Evolutionary conservation across 371 early-diverging fungal species (phyloP), one percentile per base, ranked within the genome.

Genomic region (Mucor mucedo): DNA sequence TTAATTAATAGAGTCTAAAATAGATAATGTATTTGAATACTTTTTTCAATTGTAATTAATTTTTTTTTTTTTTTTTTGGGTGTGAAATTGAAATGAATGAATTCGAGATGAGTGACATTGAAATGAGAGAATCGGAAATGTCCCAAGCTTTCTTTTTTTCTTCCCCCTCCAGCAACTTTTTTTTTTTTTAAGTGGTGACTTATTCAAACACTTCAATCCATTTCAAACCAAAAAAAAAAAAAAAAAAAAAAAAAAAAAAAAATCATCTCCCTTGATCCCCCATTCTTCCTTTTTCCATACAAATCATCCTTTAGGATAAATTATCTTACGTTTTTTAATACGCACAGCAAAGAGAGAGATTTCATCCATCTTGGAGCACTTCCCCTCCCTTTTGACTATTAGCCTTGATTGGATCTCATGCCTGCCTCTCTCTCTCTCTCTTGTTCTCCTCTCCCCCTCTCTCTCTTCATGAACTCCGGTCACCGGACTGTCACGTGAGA

Each of bases 301-400:
- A 50, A 50, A 50, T 11, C 50, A 50, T 50, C 50, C 1, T 50
- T 2, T 1, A 41, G 32, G 52, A 16, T 44, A 27, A 44, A 13
- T 38, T 47, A 14, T 39, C 50, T 65, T 55, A 55, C 55, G 55
- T 65, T 54, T 21, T 21, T 60, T 60, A 65, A 65, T 65, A 65
- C 66, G 66, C 66, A 65, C 66, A 65, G 66, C 66, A 65, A 65
- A 65, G 66, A 65, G 66, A 65, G 52, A 47, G 66, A 65, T 59
- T 21, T 49, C 61, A 52, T 40, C 44, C 27, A 39, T 44, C 53
- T 41, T 42, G 41, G 41, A 44, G 13, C 50, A 32, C 27, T 53
- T 52, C 29, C 49, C 32, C 53, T 52, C 21, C 57, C 47, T 50
- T 50, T 50, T 50, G 28, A 50, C 50, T 50, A 50, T 50, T 44